Conservation (phyloP, 257 asterid genomes). For the Nicotiana tabacum region DNA sequence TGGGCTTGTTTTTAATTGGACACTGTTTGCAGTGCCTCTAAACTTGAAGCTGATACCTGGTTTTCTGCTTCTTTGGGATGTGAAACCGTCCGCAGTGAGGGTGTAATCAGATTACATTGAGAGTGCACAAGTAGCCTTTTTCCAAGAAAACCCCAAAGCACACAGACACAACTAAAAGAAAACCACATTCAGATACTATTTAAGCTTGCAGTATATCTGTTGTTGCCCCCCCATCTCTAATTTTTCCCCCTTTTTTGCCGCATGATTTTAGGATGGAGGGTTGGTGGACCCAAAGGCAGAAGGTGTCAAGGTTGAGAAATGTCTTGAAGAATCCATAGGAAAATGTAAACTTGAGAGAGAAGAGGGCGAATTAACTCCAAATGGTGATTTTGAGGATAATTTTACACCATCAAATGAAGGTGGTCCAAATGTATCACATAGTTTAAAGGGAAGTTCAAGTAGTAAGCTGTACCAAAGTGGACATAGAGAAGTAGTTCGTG, state of each 20-base stretch:
- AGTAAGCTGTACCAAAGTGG: slow-evolving; percentile 24
- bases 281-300: slow-evolving; percentile 21
- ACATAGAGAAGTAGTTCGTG: slow-evolving; percentile 25
- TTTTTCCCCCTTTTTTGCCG: slow-evolving; percentile 14
- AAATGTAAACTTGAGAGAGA: slow-evolving; percentile 46
- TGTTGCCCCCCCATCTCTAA: background rate
- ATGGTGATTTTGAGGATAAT: slow-evolving; percentile 41
- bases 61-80: too few relatives aligned
- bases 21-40: too few relatives aligned
- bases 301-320: slow-evolving; percentile 29
- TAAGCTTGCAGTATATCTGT: background rate
- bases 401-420: slow-evolving; percentile 25
- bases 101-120: too few relatives aligned
- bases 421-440: slow-evolving; percentile 26
- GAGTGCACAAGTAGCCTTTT: too few relatives aligned
- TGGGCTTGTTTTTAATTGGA: too few relatives aligned
- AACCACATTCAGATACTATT: background rate
- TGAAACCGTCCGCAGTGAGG: too few relatives aligned
- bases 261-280: slow-evolving; percentile 28
- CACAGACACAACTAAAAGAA: too few relatives aligned
- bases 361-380: slow-evolving; percentile 77
- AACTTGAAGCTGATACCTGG: too few relatives aligned
- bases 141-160: too few relatives aligned
- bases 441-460: slow-evolving; percentile 27
- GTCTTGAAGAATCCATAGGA: slow-evolving; percentile 31